Conservation (phyloP, 164 flowering plant species). For the Magnolia kwangsiensis region DNA sequence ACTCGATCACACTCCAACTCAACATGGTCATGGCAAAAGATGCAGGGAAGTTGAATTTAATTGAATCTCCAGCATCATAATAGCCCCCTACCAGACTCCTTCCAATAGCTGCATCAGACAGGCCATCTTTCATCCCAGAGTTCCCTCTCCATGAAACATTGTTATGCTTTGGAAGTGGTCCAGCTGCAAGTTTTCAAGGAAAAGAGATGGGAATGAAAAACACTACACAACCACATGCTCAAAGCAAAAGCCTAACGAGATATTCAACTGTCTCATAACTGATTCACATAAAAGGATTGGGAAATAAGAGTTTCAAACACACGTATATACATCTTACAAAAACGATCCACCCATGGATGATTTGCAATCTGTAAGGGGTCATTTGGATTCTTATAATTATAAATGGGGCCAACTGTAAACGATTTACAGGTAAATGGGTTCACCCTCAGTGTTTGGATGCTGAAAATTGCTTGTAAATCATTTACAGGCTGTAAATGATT, state of each 20-base stretch:
- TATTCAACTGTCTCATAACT: no score
- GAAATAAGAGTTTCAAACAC: background rate
- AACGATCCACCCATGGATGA: no score
- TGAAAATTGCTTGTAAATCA: no score
- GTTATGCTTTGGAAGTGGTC: slow-evolving; percentile 81
- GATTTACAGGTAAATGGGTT: no score
- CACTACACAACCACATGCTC: background rate
- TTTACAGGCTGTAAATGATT: no score
- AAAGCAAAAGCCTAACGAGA: no score
- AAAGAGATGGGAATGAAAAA: background rate
- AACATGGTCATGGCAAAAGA: slow-evolving; percentile 90
- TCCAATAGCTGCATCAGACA: slow-evolving; percentile 29
- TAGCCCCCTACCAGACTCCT: slow-evolving; percentile 85
- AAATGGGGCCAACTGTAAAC: no score
- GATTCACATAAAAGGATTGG: no score
- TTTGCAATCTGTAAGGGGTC: no score
- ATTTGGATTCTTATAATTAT: no score
- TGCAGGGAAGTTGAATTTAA: slow-evolving; percentile 85
- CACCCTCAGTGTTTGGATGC: no score
- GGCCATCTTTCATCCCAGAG: slow-evolving; percentile 73
- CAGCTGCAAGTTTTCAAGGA: slow-evolving; percentile 44
- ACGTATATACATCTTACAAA: no score
- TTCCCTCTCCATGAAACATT: slow-evolving; percentile 87
- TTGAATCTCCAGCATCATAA: slow-evolving; percentile 96
- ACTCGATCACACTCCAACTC: slow-evolving; percentile 96